These are phyloP conservation scores for Flaveria linearis DNA, from an alignment of 129 eudicot genomes.

Conservation along the genomic window DNA sequence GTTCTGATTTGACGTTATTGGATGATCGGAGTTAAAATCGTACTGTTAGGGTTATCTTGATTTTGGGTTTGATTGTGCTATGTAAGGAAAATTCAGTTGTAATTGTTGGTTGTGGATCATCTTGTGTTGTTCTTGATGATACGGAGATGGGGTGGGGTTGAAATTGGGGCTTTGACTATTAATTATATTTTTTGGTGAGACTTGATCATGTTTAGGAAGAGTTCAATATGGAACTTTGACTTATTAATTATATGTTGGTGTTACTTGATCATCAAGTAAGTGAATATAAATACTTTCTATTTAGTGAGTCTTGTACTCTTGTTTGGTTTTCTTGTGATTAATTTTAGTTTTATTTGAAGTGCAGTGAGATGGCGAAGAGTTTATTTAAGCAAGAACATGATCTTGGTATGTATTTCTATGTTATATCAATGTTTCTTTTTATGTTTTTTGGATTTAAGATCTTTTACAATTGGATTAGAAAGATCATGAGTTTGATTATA, in stretches of 20 bases:
- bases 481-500: neutral
- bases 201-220: slow-evolving; percentile 6
- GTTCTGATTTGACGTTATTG: neutral
- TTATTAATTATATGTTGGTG: neutral
- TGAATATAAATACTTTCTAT: neutral
- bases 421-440: neutral
- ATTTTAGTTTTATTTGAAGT: slow-evolving; percentile 12
- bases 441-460: neutral
- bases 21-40: slow-evolving; percentile 10
- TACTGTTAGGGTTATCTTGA: slow-evolving; percentile 14
- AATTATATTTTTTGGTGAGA: slow-evolving; percentile 17
- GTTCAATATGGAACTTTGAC: slow-evolving; percentile 4
- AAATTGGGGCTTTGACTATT: slow-evolving; percentile 8
- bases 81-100: neutral
- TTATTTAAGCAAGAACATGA: slow-evolving; percentile 68
- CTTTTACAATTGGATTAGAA: neutral
- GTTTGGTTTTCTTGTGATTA: neutral
- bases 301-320: neutral
- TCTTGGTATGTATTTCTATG: slow-evolving; percentile 44
- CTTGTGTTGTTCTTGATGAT: neutral
- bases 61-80: slow-evolving; percentile 4
- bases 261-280: slow-evolving; percentile 16
- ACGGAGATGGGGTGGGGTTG: neutral
- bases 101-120: slow-evolving; percentile 13
- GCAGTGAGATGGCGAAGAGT: slow-evolving; percentile 59